phyloP scores from a whole-genome alignment of 192 early-diverging fungal species.

The Coemansia sp. region DNA sequence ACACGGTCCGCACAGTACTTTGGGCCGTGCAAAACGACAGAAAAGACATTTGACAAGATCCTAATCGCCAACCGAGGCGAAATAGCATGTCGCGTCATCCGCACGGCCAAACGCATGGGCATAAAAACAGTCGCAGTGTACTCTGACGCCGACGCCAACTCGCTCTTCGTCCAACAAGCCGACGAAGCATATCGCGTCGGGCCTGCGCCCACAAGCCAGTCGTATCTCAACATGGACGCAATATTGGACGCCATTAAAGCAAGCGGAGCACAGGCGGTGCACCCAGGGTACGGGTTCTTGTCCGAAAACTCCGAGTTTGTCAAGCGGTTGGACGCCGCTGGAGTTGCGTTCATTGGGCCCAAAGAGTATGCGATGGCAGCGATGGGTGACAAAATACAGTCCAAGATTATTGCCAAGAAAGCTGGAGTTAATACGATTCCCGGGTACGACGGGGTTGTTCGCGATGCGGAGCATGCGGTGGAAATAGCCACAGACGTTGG shows the following conservation, averaged over 20 bases:
- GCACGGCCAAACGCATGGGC: constrained; percentile 82
- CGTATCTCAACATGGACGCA: constrained; percentile 76
- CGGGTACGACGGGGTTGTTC: constrained; percentile 90
- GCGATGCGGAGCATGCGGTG: constrained; percentile 71
- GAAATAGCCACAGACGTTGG: constrained; percentile 77
- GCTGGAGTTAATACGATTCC: constrained; percentile 90
- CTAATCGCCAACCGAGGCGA: constrained; percentile 94
- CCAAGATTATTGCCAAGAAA: constrained; percentile 84
- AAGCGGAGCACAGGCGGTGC: constrained; percentile 88
- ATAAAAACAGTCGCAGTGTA: constrained; percentile 95
- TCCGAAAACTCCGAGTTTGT: constrained; percentile 94
- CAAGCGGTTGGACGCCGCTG: constrained; percentile 61
- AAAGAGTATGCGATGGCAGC: constrained; percentile 80
- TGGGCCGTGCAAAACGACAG: too few relatives aligned
- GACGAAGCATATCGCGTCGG: constrained; percentile 95
- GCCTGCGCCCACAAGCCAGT: constrained; percentile 72
- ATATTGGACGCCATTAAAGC: constrained; percentile 74
- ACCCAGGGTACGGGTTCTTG: constrained; percentile 96
- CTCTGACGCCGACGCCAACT: constrained; percentile 78
- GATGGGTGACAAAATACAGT: constrained; percentile 92
- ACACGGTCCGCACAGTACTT: too few relatives aligned
- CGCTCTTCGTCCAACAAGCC: constrained; percentile 83
- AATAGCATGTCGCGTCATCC: constrained; percentile 78
- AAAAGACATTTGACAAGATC: constrained; percentile 80
- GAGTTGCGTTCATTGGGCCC: constrained; percentile 89